Evolutionary conservation across 1,284 basidiomycete species (phyloP).

Genomic region (Ustilago esculenta): DNA sequence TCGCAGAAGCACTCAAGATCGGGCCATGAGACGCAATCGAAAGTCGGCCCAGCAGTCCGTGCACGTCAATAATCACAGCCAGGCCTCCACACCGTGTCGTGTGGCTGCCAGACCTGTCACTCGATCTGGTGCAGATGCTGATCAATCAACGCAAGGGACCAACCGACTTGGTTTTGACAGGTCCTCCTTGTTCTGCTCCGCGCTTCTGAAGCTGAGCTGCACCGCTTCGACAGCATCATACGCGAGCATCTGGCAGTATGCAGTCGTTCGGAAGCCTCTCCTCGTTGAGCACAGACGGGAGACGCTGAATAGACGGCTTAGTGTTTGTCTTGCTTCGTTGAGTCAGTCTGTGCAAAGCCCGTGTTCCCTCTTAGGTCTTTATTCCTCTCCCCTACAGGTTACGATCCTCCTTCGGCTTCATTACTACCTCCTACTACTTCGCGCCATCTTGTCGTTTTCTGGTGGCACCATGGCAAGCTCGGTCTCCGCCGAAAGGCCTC

Average conservation of each 20-base stretch:
- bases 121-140: constrained; percentile 42
- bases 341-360: too few relatives aligned
- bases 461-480: constrained; percentile 16
- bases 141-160: constrained; percentile 32
- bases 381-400: background rate
- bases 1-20: background rate
- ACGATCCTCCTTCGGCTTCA: background rate
- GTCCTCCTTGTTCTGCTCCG: constrained; percentile 2
- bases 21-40: too few relatives aligned
- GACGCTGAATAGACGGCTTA: too few relatives aligned
- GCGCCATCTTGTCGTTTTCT: too few relatives aligned
- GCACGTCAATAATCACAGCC: constrained; percentile 8
- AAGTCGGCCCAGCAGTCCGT: too few relatives aligned
- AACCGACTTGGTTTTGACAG: constrained; percentile 3
- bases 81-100: constrained; percentile 32
- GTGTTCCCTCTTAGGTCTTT: too few relatives aligned
- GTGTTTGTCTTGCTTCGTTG: too few relatives aligned
- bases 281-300: too few relatives aligned
- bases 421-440: too few relatives aligned
- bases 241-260: too few relatives aligned
- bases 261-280: too few relatives aligned
- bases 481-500: constrained; percentile 22
- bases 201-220: background rate
- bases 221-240: background rate
- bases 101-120: too few relatives aligned